Conservation (phyloP, 306 rosid species). For the Inga oerstediana region DNA sequence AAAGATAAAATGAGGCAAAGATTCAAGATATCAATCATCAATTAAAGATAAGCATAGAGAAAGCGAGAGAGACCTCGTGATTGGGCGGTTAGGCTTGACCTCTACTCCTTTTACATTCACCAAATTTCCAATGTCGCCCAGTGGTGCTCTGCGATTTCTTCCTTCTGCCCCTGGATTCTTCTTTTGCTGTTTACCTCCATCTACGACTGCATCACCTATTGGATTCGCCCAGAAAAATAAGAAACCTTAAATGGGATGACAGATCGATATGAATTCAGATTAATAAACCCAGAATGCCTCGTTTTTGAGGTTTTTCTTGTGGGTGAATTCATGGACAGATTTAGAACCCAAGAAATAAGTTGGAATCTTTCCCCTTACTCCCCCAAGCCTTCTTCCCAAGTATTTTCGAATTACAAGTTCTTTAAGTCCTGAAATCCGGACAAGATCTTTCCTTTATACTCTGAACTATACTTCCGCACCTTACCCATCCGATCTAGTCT, state of each 20-base stretch:
- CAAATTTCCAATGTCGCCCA: constrained; percentile 82
- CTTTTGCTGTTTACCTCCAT: constrained; percentile 62
- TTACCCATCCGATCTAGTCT: neutral
- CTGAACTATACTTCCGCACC: neutral
- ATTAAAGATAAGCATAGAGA: neutral
- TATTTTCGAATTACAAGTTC: neutral
- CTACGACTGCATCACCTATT: constrained; percentile 60
- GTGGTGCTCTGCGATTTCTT: constrained; percentile 60
- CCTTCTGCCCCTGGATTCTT: constrained; percentile 59
- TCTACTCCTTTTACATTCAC: constrained; percentile 54
- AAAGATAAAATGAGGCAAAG: constrained; percentile 27
- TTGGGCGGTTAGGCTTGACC: constrained; percentile 77
- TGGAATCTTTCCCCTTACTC: neutral
- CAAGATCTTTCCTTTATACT: neutral
- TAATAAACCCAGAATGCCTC: neutral
- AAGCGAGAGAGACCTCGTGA: constrained; percentile 61
- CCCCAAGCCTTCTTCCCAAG: neutral
- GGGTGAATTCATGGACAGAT: constrained; percentile 16
- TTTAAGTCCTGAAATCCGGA: neutral
- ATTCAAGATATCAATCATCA: neutral
- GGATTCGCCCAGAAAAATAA: neutral
- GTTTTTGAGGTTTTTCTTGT: neutral
- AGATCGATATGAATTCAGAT: constrained; percentile 4
- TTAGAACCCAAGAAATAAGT: neutral
- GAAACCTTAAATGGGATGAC: neutral